Percentiles rank a stretch among this genome's conserved stretches.
Evolutionary conservation across 768 basidiomycete genomes (phyloP).

Genomic region (Lentinula sp.): DNA sequence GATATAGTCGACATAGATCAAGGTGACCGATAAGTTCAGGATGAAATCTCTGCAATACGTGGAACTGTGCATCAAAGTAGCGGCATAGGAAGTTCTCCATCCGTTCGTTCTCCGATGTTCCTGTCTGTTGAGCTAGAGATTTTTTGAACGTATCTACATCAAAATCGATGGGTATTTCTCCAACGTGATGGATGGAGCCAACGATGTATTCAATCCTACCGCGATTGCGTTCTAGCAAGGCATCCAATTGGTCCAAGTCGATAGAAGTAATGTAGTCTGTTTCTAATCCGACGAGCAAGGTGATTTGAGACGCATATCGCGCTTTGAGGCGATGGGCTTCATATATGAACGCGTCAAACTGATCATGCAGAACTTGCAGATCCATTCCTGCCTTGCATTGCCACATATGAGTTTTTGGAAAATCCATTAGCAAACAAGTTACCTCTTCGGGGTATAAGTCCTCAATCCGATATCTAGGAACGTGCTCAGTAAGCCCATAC

Average conservation of each 20-base stretch:
- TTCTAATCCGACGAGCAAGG: conserved; percentile 84
- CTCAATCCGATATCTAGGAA: conserved; percentile 72
- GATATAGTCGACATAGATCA: conserved; percentile 87
- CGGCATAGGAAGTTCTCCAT: conserved; percentile 46
- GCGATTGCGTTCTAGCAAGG: conserved; percentile 41
- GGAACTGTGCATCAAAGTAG: conserved; percentile 86
- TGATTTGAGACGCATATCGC: conserved; percentile 57
- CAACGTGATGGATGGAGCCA: conserved; percentile 91
- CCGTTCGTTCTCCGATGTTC: conserved; percentile 19
- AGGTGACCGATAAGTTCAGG: conserved; percentile 93
- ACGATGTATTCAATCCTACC: conserved; percentile 79
- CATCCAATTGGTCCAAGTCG: conserved; percentile 57
- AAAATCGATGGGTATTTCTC: conserved; percentile 87
- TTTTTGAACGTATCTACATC: conserved; percentile 64
- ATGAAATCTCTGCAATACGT: conserved; percentile 59
- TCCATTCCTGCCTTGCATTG: conserved; percentile 47
- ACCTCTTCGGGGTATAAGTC: conserved; percentile 99
- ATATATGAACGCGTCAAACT: conserved; percentile 68
- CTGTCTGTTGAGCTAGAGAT: conserved; percentile 38
- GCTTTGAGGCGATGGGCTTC: conserved; percentile 77
- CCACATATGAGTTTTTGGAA: conserved; percentile 10
- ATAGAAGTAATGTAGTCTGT: conserved; percentile 77
- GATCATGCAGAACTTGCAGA: conserved; percentile 43
- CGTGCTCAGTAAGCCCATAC: conserved; percentile 90
- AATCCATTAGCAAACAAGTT: conserved; percentile 13